Percentiles rank a stretch among this genome's conserved stretches.
Conservation (phyloP, 495 filamentous ascomycete genomes). For the Hypoxylon perforatum region DNA sequence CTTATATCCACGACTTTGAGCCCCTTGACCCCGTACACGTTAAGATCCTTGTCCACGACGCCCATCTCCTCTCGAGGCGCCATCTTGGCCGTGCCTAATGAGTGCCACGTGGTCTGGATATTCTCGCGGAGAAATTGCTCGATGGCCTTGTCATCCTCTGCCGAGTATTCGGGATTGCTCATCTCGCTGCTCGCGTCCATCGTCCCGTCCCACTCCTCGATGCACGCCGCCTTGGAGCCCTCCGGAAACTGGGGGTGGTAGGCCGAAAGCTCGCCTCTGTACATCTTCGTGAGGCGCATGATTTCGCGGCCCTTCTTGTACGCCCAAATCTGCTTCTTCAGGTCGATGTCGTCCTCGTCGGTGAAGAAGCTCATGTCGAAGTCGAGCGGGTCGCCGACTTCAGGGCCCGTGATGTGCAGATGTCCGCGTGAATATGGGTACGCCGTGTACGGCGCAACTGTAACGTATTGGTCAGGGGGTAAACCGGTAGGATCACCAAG, state of each 20-base stretch:
- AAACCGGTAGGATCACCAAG: constrained; percentile 44
- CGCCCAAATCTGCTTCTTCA: constrained; percentile 59
- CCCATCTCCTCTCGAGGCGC: constrained; percentile 56
- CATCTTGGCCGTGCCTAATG: constrained; percentile 63
- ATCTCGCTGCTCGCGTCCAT: constrained; percentile 1
- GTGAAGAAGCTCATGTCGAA: constrained; percentile 60
- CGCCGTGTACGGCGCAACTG: constrained; percentile 51
- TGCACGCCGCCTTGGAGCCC: constrained; percentile 53
- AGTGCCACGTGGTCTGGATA: constrained; percentile 63
- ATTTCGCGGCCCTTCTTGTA: constrained; percentile 70
- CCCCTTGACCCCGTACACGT: constrained; percentile 60
- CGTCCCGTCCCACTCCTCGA: constrained; percentile 44
- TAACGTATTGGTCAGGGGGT: constrained; percentile 52
- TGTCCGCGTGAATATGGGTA: constrained; percentile 68
- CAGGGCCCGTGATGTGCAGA: constrained; percentile 63
- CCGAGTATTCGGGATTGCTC: constrained; percentile 55
- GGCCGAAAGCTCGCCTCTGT: constrained; percentile 61
- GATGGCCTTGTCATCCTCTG: constrained; percentile 65
- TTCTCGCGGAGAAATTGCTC: constrained; percentile 59
- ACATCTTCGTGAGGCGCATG: constrained; percentile 61
- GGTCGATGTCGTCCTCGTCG: constrained; percentile 52
- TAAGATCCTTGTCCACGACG: constrained; percentile 61
- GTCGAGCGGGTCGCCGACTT: constrained; percentile 46
- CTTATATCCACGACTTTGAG: constrained; percentile 61
- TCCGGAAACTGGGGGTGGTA: constrained; percentile 64